phyloP scores from a whole-genome alignment of 1,284 basidiomycete genomes.

The Uromyces viciae-fabae region DNA sequence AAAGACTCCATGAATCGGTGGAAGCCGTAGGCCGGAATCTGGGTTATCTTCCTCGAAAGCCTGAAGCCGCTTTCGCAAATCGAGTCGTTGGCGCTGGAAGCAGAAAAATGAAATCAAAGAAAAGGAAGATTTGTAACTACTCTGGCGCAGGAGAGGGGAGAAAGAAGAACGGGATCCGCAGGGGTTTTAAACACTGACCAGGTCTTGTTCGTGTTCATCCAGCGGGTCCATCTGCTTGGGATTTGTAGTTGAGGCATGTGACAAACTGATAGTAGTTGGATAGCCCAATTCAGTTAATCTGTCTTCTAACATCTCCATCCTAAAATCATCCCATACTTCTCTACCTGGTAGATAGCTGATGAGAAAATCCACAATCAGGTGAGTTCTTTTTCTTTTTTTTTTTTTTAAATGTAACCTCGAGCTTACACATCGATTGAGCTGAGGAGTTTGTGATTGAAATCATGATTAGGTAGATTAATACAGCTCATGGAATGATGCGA shows the following conservation, averaged over 20 bases:
- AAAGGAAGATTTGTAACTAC: background rate
- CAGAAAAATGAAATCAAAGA: background rate
- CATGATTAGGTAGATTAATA: background rate
- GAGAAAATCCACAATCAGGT: too few relatives aligned
- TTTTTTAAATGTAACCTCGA: background rate
- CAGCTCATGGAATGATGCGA: background rate
- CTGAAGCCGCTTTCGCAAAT: slow-evolving; percentile 22
- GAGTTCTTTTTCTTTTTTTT: background rate
- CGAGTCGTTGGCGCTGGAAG: background rate
- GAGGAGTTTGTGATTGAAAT: slow-evolving; percentile 2
- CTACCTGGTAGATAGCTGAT: slow-evolving; percentile 42
- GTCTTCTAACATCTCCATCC: slow-evolving; percentile 33
- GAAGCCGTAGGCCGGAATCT: slow-evolving; percentile 8
- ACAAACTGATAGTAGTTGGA: background rate
- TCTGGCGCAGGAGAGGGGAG: background rate
- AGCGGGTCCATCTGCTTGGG: background rate
- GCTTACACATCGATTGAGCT: slow-evolving; percentile 41
- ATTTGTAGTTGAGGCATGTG: background rate
- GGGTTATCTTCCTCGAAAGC: slow-evolving; percentile 14
- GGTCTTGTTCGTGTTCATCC: slow-evolving; percentile 8
- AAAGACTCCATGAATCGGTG: slow-evolving; percentile 28
- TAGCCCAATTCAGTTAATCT: slow-evolving; percentile 32
- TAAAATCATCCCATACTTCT: slow-evolving; percentile 43
- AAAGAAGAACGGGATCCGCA: background rate
- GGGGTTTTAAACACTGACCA: background rate